These are phyloP conservation scores for Amniculicola lignicola DNA, from an alignment of 495 filamentous ascomycete species.

Conservation along the genomic window DNA sequence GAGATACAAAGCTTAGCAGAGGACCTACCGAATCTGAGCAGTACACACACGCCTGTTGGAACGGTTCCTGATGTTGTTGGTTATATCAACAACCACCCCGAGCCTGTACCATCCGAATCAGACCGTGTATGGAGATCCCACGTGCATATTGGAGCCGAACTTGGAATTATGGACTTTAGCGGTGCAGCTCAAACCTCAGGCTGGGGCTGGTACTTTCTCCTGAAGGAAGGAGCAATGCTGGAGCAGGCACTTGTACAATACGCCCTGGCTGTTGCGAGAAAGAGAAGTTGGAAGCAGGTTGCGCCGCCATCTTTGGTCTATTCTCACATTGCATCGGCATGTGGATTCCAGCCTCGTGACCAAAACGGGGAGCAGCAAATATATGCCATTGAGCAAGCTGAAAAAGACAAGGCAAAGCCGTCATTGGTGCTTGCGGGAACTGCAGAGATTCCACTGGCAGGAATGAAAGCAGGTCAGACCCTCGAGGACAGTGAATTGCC, in stretches of 20 bases:
- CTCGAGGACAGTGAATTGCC: conserved; percentile 65
- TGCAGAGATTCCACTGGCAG: conserved; percentile 90
- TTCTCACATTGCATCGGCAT: conserved; percentile 81
- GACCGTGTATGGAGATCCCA: conserved; percentile 63
- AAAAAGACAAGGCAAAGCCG: conserved; percentile 60
- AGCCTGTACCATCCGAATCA: conserved; percentile 50
- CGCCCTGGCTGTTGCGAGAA: conserved; percentile 65
- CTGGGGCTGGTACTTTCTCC: conserved; percentile 96
- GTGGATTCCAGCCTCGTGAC: conserved; percentile 91
- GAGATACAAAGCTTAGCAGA: conserved; percentile 74
- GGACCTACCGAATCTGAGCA: conserved; percentile 83
- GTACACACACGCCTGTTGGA: conserved; percentile 69
- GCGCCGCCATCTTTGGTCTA: conserved; percentile 89
- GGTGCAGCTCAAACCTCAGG: conserved; percentile 73
- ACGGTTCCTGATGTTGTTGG: conserved; percentile 54
- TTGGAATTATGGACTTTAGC: conserved; percentile 81
- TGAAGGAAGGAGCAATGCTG: conserved; percentile 81
- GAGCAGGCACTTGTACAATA: conserved; percentile 92
- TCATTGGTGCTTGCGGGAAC: conserved; percentile 75
- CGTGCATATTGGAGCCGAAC: conserved; percentile 74
- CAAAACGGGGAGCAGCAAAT: conserved; percentile 87
- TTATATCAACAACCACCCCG: conserved; percentile 74
- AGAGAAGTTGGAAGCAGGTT: conserved; percentile 70
- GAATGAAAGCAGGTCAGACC: conserved; percentile 73
- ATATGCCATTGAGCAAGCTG: conserved; percentile 66